Evolutionary conservation across 495 filamentous ascomycete species (phyloP).

Genomic region (Ascobolus immersus): DNA sequence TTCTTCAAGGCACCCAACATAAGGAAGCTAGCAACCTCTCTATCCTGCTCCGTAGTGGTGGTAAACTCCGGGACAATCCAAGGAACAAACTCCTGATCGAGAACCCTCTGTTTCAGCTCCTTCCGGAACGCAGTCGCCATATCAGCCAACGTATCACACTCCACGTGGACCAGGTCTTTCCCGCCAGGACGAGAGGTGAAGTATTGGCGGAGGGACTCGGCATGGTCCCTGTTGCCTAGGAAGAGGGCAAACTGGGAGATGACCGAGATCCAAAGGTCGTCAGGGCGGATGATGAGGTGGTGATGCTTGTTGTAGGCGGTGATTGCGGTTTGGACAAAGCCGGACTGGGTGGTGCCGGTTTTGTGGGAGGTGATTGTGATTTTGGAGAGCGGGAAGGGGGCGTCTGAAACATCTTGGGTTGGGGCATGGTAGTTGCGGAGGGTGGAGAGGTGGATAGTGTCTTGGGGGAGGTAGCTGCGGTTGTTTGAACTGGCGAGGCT

Average conservation of each 20-base stretch:
- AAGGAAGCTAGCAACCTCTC: slow-evolving; percentile 15
- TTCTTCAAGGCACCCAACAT: slow-evolving; percentile 23
- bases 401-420: too few species aligned
- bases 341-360: slow-evolving; percentile 1
- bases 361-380: not conserved
- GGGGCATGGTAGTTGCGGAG: too few species aligned
- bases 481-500: not conserved
- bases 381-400: too few species aligned
- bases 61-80: slow-evolving; percentile 23
- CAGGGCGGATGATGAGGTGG: slow-evolving; percentile 19
- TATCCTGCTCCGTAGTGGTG: slow-evolving; percentile 20
- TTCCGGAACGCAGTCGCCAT: too few species aligned
- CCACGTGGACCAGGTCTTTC: slow-evolving; percentile 12
- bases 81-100: slow-evolving; percentile 15
- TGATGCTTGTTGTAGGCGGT: slow-evolving; percentile 16
- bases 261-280: slow-evolving; percentile 22
- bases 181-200: slow-evolving; percentile 20
- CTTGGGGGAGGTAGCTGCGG: not conserved
- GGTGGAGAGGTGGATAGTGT: not conserved
- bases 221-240: slow-evolving; percentile 18
- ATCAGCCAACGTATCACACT: not conserved
- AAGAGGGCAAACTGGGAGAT: slow-evolving; percentile 15
- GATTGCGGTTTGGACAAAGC: slow-evolving; percentile 13
- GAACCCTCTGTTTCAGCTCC: slow-evolving; percentile 16
- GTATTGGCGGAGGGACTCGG: slow-evolving; percentile 16